Percentiles rank a stretch among this genome's conserved stretches.
Conservation (phyloP, 345 rosid species). For the Linum usitatissimum region DNA sequence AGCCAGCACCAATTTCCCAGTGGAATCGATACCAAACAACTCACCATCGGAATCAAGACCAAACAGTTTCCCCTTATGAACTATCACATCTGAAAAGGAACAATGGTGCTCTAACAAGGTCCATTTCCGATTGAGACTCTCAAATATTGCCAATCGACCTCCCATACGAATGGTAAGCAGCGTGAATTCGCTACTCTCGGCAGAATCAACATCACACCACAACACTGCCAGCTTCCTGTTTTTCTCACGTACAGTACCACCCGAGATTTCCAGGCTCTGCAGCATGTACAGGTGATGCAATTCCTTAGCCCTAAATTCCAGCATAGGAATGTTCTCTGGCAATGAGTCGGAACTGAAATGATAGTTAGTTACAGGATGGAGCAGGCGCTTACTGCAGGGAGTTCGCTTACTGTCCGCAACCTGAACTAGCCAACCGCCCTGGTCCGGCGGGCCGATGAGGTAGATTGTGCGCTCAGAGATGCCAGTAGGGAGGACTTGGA, state of each 20-base stretch:
- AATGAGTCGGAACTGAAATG: slow-evolving; percentile 13
- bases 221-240: slow-evolving; percentile 69
- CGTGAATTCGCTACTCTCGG: slow-evolving; percentile 29
- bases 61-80: slow-evolving; percentile 24
- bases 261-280: slow-evolving; percentile 31
- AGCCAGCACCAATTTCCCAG: slow-evolving; percentile 48
- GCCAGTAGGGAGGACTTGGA: slow-evolving; percentile 43
- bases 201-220: slow-evolving; percentile 7
- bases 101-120: slow-evolving; percentile 26
- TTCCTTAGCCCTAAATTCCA: slow-evolving; percentile 29
- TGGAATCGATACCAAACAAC: slow-evolving; percentile 68
- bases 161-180: slow-evolving; percentile 69
- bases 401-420: slow-evolving; percentile 27
- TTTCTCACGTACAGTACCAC: slow-evolving; percentile 19
- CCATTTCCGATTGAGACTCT: slow-evolving; percentile 50
- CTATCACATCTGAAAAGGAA: slow-evolving; percentile 67
- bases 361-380: slow-evolving; percentile 53
- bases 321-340: slow-evolving; percentile 35
- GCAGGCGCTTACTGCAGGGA: slow-evolving; percentile 28
- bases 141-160: slow-evolving; percentile 73
- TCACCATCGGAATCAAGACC: background rate
- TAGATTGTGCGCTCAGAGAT: slow-evolving; percentile 35
- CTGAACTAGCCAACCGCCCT: slow-evolving; percentile 52
- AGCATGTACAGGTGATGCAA: slow-evolving; percentile 55
- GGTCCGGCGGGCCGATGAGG: slow-evolving; percentile 31